Conservation (phyloP, 2,329 filamentous ascomycete genomes). For the Exophiala viscosa region DNA sequence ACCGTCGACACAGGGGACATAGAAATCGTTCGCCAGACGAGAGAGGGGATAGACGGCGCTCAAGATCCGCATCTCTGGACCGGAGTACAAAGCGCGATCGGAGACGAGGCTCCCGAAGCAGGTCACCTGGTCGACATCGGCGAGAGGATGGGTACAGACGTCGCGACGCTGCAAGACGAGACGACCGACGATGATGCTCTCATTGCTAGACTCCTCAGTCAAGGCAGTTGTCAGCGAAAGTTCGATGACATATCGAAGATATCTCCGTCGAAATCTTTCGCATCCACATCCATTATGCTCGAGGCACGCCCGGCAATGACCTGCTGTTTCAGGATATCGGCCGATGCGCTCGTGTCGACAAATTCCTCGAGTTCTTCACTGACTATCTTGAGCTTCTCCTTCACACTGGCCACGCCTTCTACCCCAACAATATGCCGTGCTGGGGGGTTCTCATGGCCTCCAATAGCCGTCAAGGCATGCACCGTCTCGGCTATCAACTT, state of each 20-base stretch:
- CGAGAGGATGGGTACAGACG: background rate
- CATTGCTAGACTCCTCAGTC: background rate
- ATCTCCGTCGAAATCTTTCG: constrained; percentile 19
- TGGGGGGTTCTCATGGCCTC: constrained; percentile 92
- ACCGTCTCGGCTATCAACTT: constrained; percentile 82
- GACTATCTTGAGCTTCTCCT: constrained; percentile 93
- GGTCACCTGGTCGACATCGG: constrained; percentile 8
- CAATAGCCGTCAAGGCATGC: constrained; percentile 84
- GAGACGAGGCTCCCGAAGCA: constrained; percentile 11
- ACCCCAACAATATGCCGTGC: constrained; percentile 89
- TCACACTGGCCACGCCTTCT: constrained; percentile 81
- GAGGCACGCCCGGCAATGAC: constrained; percentile 8
- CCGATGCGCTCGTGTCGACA: constrained; percentile 79
- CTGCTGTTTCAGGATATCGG: constrained; percentile 51
- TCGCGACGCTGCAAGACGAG: constrained; percentile 9
- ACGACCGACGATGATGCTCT: constrained; percentile 5
- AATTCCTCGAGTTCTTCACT: constrained; percentile 97
- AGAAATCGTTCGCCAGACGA: constrained; percentile 30
- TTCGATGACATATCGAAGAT: constrained; percentile 16
- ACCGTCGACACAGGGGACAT: constrained; percentile 33
- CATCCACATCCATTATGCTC: constrained; percentile 14
- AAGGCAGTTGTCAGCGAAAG: background rate
- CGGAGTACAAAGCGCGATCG: constrained; percentile 12
- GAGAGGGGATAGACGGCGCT: constrained; percentile 31
- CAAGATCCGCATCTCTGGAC: constrained; percentile 17